These are phyloP conservation scores for Penicillium lagena DNA, from an alignment of 495 filamentous ascomycete genomes.

Conservation along the genomic window DNA sequence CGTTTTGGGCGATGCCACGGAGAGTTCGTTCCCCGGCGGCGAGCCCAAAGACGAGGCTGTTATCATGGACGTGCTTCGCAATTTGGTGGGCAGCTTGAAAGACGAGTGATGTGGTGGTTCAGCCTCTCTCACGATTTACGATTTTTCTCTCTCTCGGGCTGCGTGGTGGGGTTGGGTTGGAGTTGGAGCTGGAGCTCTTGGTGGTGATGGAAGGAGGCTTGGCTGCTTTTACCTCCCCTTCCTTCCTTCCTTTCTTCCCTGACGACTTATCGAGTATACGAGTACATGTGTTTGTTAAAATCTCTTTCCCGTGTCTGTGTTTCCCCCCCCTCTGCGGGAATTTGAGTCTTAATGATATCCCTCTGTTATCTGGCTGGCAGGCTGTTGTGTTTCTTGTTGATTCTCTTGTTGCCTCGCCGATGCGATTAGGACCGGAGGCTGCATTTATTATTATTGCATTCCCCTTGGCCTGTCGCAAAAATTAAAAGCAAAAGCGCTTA, in stretches of 20 bases:
- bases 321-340: background rate
- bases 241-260: constrained; percentile 1
- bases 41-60: constrained; percentile 43
- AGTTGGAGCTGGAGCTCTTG: background rate
- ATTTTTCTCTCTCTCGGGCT: constrained; percentile 1
- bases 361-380: constrained; percentile 18
- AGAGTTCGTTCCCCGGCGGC: constrained; percentile 42
- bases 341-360: constrained; percentile 28
- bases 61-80: constrained; percentile 36
- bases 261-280: constrained; percentile 27
- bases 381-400: constrained; percentile 5
- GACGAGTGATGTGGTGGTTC: constrained; percentile 16
- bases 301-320: constrained; percentile 1
- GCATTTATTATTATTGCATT: background rate
- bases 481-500: constrained; percentile 15
- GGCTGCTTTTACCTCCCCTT: too few species aligned
- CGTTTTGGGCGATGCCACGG: constrained; percentile 31
- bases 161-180: background rate
- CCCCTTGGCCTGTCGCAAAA: background rate
- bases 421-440: too few species aligned
- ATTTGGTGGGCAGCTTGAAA: constrained; percentile 36
- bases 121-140: constrained; percentile 5
- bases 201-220: too few species aligned
- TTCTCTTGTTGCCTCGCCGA: background rate
- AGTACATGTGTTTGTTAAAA: constrained; percentile 23